Percentiles rank a stretch among this genome's conserved stretches.
These are phyloP conservation scores for Ocimum tenuiflorum DNA, from an alignment of 257 asterid species.

Conservation along the genomic window DNA sequence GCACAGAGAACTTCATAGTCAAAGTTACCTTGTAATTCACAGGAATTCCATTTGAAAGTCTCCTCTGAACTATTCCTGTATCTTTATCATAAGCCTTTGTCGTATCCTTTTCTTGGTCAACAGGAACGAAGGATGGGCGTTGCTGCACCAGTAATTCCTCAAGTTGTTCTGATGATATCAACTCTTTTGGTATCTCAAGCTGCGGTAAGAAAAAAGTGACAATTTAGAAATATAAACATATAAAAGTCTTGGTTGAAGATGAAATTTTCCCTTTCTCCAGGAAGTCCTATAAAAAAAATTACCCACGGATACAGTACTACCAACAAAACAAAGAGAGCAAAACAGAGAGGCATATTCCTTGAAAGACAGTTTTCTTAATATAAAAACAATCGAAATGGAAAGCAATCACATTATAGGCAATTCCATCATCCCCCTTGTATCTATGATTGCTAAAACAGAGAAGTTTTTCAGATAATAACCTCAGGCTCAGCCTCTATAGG, in stretches of 20 bases:
- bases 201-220: conserved; percentile 34
- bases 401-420: background rate
- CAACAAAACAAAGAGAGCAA: background rate
- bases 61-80: conserved; percentile 76
- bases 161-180: conserved; percentile 60
- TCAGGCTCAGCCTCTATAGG: conserved; percentile 95
- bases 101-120: conserved; percentile 41
- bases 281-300: background rate
- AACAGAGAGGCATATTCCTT: background rate
- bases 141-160: conserved; percentile 48
- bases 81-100: conserved; percentile 67
- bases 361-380: background rate
- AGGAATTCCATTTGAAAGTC: conserved; percentile 98
- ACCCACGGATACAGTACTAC: background rate
- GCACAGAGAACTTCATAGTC: too few relatives aligned
- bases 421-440: background rate
- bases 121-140: conserved; percentile 63
- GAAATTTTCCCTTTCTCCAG: background rate
- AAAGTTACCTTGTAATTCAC: conserved; percentile 84
- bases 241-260: background rate
- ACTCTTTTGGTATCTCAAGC: conserved; percentile 95
- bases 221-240: conserved; percentile 1
- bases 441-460: background rate
- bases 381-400: conserved; percentile 5
- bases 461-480: conserved; percentile 37